phyloP scores from a whole-genome alignment of 2,329 filamentous ascomycete genomes.

The Raffaelea arxii region DNA sequence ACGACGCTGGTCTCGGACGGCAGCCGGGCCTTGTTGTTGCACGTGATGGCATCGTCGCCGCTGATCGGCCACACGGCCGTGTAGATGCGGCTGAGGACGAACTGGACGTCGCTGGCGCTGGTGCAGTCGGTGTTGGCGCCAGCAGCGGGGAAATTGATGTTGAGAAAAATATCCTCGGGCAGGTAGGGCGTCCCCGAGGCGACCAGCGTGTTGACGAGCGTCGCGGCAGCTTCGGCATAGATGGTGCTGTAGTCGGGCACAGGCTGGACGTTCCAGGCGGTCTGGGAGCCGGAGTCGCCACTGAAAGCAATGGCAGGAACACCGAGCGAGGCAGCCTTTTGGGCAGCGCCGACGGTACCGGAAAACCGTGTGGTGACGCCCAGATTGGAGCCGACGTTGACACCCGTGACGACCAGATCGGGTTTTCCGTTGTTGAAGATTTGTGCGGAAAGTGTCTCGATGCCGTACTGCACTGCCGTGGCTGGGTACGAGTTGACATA shows the following conservation, averaged over 20 bases:
- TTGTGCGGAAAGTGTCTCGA: constrained; percentile 28
- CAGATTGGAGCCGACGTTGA: constrained; percentile 51
- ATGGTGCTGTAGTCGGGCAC: constrained; percentile 41
- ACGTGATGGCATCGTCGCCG: neutral
- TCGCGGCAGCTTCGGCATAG: constrained; percentile 55
- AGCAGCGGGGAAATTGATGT: constrained; percentile 58
- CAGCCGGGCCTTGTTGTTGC: neutral
- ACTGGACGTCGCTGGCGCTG: constrained; percentile 45
- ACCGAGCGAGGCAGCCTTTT: constrained; percentile 43
- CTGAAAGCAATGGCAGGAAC: constrained; percentile 63
- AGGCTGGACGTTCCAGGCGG: constrained; percentile 32
- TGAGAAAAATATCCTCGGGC: constrained; percentile 50
- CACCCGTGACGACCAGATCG: constrained; percentile 56
- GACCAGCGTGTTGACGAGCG: constrained; percentile 43
- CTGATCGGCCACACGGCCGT: neutral
- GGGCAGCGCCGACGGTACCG: constrained; percentile 58
- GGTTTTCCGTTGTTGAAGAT: constrained; percentile 35
- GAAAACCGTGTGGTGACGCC: constrained; percentile 48
- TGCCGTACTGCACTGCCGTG: constrained; percentile 53
- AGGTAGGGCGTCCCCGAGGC: constrained; percentile 52
- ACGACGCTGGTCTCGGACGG: neutral
- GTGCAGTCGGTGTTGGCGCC: constrained; percentile 33
- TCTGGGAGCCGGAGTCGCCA: constrained; percentile 33
- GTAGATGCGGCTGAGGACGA: constrained; percentile 50
- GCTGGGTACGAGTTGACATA: constrained; percentile 65